phyloP scores from a whole-genome alignment of 2,329 filamentous ascomycete species.

The Scedosporium boydii region DNA sequence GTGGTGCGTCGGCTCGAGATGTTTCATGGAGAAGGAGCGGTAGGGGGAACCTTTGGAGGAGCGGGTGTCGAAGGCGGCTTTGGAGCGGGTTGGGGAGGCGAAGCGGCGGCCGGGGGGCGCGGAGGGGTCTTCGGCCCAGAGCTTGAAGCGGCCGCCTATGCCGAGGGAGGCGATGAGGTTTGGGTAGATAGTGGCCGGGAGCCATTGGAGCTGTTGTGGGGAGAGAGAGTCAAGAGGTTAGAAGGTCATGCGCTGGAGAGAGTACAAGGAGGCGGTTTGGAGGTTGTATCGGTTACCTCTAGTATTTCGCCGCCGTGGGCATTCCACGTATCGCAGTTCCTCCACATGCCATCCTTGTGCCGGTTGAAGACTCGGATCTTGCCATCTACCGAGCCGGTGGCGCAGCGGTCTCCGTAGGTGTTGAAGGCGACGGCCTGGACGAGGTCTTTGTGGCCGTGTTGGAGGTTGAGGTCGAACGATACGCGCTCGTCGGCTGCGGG shows the following conservation, averaged over 20 bases:
- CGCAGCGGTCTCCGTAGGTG: constrained; percentile 82
- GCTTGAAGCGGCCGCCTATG: constrained; percentile 75
- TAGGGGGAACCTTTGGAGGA: constrained; percentile 54
- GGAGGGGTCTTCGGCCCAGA: constrained; percentile 86
- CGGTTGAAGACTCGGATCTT: constrained; percentile 86
- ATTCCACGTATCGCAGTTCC: constrained; percentile 75
- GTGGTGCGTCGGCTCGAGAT: constrained; percentile 68
- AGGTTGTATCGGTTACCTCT: constrained; percentile 68
- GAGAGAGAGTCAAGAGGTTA: constrained; percentile 1
- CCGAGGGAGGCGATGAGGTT: constrained; percentile 81
- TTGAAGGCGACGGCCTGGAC: constrained; percentile 85
- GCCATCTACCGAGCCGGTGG: constrained; percentile 85
- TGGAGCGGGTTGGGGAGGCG: constrained; percentile 45
- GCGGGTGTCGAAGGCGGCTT: constrained; percentile 45
- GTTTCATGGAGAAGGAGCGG: constrained; percentile 75
- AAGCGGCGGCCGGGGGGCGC: constrained; percentile 76
- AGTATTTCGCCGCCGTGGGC: constrained; percentile 86
- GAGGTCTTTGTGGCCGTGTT: constrained; percentile 69
- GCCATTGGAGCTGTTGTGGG: constrained; percentile 69
- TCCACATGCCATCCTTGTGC: constrained; percentile 69
- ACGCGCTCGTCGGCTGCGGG: constrained; percentile 30
- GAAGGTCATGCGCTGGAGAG: too few relatives aligned
- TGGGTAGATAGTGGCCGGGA: constrained; percentile 77
- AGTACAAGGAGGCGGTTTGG: too few relatives aligned
- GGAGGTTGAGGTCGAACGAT: constrained; percentile 51